Conservation (phyloP, 176 grass and related monocot species). For the Avena insularis region DNA sequence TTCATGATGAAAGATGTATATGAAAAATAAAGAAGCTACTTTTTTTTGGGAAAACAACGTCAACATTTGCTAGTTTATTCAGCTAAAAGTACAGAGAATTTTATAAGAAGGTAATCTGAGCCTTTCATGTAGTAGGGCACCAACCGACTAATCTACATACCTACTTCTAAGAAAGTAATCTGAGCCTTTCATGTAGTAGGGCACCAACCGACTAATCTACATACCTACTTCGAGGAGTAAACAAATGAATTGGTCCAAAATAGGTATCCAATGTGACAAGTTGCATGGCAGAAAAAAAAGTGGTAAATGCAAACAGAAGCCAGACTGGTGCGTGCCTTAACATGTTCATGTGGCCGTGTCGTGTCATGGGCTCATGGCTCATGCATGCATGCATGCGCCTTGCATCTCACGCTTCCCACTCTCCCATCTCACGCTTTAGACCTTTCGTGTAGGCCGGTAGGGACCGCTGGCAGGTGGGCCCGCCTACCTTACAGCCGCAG, state of each 20-base stretch:
- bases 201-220: not conserved
- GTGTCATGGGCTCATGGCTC: conserved; percentile 5
- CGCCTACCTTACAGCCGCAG: not conserved
- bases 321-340: not conserved
- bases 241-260: not conserved
- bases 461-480: conserved; percentile 40
- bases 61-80: too few relatives aligned
- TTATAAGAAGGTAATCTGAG: too few relatives aligned
- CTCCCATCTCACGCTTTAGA: not conserved
- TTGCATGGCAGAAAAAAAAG: not conserved
- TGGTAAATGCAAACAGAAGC: too few relatives aligned
- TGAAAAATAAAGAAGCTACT: too few relatives aligned
- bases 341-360: not conserved
- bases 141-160: not conserved
- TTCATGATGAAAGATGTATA: too few relatives aligned
- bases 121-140: too few relatives aligned
- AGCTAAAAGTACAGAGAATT: too few relatives aligned
- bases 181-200: too few relatives aligned
- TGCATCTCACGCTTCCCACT: not conserved
- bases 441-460: not conserved
- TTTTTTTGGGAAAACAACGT: too few relatives aligned
- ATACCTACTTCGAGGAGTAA: not conserved
- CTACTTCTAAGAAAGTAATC: not conserved
- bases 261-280: not conserved
- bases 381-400: not conserved